These are phyloP conservation scores for Fraxinus dipetala DNA, from an alignment of 305 asterid genomes.

Conservation along the genomic window DNA sequence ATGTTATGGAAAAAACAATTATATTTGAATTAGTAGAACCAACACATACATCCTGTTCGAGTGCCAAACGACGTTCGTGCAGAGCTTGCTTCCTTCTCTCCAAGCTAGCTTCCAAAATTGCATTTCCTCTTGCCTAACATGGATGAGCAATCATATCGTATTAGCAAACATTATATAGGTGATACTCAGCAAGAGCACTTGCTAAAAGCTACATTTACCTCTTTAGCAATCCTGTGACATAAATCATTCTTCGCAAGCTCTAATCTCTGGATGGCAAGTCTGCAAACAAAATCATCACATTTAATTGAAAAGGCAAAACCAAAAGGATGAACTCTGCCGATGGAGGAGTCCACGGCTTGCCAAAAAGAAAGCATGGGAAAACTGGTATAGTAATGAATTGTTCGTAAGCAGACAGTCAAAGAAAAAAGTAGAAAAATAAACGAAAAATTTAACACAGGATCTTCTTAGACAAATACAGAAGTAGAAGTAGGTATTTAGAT, in stretches of 20 bases:
- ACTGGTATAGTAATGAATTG: not conserved
- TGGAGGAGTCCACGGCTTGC: slow-evolving; percentile 8
- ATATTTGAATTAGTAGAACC: not conserved
- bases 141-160: slow-evolving; percentile 20
- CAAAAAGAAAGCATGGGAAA: not conserved
- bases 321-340: not conserved
- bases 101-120: slow-evolving; percentile 96
- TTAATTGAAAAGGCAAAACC: slow-evolving; percentile 22
- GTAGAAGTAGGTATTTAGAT: not conserved
- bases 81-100: slow-evolving; percentile 98
- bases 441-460: not conserved
- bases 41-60: slow-evolving; percentile 88
- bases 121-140: slow-evolving; percentile 89
- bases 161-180: slow-evolving; percentile 20
- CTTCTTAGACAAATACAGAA: not conserved
- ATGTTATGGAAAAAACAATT: not conserved
- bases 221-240: slow-evolving; percentile 91
- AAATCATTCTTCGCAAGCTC: slow-evolving; percentile 88
- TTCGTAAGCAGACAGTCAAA: not conserved
- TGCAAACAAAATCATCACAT: slow-evolving; percentile 33
- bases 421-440: not conserved
- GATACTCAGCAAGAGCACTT: not conserved
- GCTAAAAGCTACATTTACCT: slow-evolving; percentile 46
- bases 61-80: slow-evolving; percentile 97
- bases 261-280: slow-evolving; percentile 95